Conservation (phyloP, 768 basidiomycete genomes). For the Amyloporia xantha region DNA sequence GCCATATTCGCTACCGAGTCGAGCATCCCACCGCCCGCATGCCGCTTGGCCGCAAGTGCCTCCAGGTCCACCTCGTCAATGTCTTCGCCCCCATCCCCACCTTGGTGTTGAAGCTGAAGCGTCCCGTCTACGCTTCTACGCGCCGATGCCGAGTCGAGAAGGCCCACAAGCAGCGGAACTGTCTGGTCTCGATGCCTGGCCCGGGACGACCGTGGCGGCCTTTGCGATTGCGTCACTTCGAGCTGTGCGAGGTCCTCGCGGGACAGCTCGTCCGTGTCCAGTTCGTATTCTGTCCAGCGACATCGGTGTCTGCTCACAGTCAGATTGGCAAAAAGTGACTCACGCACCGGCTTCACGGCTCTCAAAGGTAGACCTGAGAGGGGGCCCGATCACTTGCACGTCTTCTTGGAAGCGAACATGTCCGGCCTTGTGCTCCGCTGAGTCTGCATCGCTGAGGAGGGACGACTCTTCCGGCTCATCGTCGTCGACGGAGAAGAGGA, state of each 20-base stretch:
- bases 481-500: constrained; percentile 52
- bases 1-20: constrained; percentile 92
- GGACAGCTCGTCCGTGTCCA: constrained; percentile 79
- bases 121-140: constrained; percentile 53
- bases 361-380: constrained; percentile 62
- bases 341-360: constrained; percentile 80
- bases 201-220: constrained; percentile 18
- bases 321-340: constrained; percentile 10
- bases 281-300: constrained; percentile 60
- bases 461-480: constrained; percentile 34
- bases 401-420: constrained; percentile 62
- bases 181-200: constrained; percentile 43
- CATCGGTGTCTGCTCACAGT: constrained; percentile 4
- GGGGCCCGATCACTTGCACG: constrained; percentile 60
- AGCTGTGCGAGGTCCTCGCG: constrained; percentile 31
- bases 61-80: constrained; percentile 52
- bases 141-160: constrained; percentile 57
- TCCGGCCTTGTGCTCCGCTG: constrained; percentile 22
- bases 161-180: constrained; percentile 75
- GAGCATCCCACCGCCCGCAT: constrained; percentile 65
- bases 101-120: constrained; percentile 33
- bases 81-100: constrained; percentile 15
- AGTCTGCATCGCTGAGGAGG: constrained; percentile 17
- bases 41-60: constrained; percentile 59
- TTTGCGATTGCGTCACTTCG: constrained; percentile 24